Evolutionary conservation across 148 eudicot genomes (phyloP), one percentile per base, ranked within the genome.

Genomic region (Silene latifolia): DNA sequence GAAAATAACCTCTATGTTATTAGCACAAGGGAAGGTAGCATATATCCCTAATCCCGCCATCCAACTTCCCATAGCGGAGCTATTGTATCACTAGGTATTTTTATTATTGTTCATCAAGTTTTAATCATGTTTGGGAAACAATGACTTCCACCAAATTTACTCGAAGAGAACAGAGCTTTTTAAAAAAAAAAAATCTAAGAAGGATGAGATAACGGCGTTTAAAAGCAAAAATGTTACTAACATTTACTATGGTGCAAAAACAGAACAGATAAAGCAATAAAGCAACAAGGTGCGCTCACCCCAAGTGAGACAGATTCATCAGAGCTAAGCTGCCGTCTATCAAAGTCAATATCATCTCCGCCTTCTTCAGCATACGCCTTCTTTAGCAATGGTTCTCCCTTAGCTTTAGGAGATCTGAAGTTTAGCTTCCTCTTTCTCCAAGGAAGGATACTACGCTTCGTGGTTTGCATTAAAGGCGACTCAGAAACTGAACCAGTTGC

Each of bases 291-390:
- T 61, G 58, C 89, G 58, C 89, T 88, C 77, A 94, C 98, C 86
- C 91, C 87, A 71, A 82, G 58, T 25, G 86, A 72, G 23, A 81
- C 79, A 57, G 93, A 85, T 81, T 91, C 98, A 83, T 94, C 98
- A 64, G 98, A 90, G 75, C 93, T 90, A 27, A 94, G 91, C 76
- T 90, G 98, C 63, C 97, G 83, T 5, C 97, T 89, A 67, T 94
- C 98, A 85, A 78, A 94, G 83, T 94, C 98, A 51, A 91, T 91
- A 73, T 91, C 97, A 81, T 91, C 97, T 47, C 96, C 98, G 14
- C 98, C 98, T 79, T 90, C 91, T 87, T 93, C 98, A 18, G 85
- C 96, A 78, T 93, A 81, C 3, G 83, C 91, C 86, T 91, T 93
- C 83, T 93, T 90, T 71, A 93, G 72, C 62, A 93, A 76, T 2